These are phyloP conservation scores for Metarhizium brunneum DNA, from an alignment of 2,329 filamentous ascomycete genomes.

Conservation along the genomic window DNA sequence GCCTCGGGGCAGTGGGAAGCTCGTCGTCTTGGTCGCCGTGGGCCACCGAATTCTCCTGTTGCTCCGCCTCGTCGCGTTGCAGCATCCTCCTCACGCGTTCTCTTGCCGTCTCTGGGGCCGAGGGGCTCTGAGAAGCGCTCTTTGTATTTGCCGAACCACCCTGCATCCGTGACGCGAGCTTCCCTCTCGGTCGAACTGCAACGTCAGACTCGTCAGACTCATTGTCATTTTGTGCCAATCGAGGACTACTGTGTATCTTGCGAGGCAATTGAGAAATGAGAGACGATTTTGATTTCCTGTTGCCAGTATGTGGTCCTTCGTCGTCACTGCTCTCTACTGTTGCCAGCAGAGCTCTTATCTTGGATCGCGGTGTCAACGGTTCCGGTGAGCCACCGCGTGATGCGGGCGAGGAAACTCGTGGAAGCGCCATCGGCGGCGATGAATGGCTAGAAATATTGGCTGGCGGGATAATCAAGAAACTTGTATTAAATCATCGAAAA, in stretches of 20 bases:
- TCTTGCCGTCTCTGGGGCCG: constrained; percentile 22
- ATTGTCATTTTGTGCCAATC: constrained; percentile 21
- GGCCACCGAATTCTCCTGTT: constrained; percentile 12
- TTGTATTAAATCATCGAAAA: neutral
- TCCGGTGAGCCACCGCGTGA: constrained; percentile 32
- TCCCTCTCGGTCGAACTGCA: constrained; percentile 45
- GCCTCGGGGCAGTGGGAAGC: constrained; percentile 30
- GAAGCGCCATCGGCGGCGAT: constrained; percentile 35
- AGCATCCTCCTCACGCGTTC: constrained; percentile 36
- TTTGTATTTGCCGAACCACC: constrained; percentile 15
- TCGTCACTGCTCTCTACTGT: constrained; percentile 41
- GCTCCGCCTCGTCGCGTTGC: constrained; percentile 17
- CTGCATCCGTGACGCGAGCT: constrained; percentile 56
- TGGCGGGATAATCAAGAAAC: neutral
- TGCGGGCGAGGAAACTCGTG: constrained; percentile 34
- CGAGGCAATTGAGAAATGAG: neutral
- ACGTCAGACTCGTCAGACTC: constrained; percentile 34
- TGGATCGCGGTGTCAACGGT: constrained; percentile 42
- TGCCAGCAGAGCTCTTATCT: constrained; percentile 44
- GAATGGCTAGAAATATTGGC: neutral
- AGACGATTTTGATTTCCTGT: constrained; percentile 5
- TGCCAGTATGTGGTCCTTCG: constrained; percentile 16
- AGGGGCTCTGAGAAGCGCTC: constrained; percentile 6
- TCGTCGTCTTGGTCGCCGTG: constrained; percentile 25
- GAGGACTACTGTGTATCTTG: neutral